Evolutionary conservation across 352 stramenopile genomes (phyloP).

Genomic region (Thraustotheca clavata): DNA sequence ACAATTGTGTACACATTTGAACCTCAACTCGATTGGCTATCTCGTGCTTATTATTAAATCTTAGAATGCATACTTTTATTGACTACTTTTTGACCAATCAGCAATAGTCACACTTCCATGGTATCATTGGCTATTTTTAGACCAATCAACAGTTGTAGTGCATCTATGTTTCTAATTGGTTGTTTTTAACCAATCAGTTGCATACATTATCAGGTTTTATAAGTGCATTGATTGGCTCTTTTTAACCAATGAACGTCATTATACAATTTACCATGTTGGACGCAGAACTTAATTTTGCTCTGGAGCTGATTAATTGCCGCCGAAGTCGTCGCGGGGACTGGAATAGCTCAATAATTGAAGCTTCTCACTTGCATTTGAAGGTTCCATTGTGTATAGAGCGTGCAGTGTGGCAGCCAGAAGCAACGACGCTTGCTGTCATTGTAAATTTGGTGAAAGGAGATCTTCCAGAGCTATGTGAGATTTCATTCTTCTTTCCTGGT

Average conservation of each 20-base stretch:
- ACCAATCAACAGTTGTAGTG: no score
- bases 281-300: slow-evolving; percentile 1
- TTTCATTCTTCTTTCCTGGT: slow-evolving; percentile 11
- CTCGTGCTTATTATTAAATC: no score
- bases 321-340: slow-evolving; percentile 18
- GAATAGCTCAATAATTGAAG: slow-evolving; percentile 18
- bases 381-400: slow-evolving; percentile 12
- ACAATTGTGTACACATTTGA: no score
- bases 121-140: no score
- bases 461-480: neutral
- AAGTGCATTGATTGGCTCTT: no score
- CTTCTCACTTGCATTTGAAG: slow-evolving; percentile 4
- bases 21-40: no score
- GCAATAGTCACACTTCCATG: no score
- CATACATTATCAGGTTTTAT: no score
- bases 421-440: slow-evolving; percentile 1
- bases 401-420: neutral
- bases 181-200: no score
- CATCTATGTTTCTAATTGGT: no score
- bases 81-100: no score
- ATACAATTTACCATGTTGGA: neutral
- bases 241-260: neutral
- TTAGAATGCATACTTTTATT: no score
- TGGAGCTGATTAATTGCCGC: slow-evolving; percentile 16
- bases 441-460: neutral